Conservation (phyloP, 2,329 filamentous ascomycete species). For the Zalaria obscura region DNA sequence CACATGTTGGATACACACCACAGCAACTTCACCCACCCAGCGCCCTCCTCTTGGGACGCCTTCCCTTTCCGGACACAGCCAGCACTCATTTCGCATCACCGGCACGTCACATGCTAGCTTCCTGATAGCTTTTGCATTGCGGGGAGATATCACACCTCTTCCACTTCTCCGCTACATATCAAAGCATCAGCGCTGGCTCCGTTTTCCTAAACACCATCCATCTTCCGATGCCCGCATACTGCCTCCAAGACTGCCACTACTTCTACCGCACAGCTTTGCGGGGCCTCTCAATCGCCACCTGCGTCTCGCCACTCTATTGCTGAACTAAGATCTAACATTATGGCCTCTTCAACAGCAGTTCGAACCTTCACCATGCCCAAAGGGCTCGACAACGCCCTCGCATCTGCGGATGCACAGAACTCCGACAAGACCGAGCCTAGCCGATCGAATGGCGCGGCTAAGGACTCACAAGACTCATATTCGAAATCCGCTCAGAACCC, state of each 20-base stretch:
- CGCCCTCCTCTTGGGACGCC: too few species aligned
- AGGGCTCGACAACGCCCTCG: slow-evolving; percentile 57
- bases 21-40: too few species aligned
- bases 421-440: slow-evolving; percentile 23
- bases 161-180: slow-evolving; percentile 1
- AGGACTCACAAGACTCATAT: slow-evolving; percentile 36
- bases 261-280: slow-evolving; percentile 84
- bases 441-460: slow-evolving; percentile 36
- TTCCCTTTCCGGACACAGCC: too few species aligned
- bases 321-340: slow-evolving; percentile 35
- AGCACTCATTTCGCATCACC: too few species aligned
- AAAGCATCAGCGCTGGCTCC: not conserved
- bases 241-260: slow-evolving; percentile 77
- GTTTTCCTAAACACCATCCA: slow-evolving; percentile 2
- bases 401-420: slow-evolving; percentile 21
- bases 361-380: slow-evolving; percentile 58
- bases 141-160: not conserved
- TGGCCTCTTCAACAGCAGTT: slow-evolving; percentile 35
- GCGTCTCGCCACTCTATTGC: slow-evolving; percentile 61
- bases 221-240: slow-evolving; percentile 63
- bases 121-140: too few species aligned
- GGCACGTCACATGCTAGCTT: too few species aligned
- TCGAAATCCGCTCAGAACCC: slow-evolving; percentile 33
- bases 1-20: too few species aligned
- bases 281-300: slow-evolving; percentile 69